phyloP scores from a whole-genome alignment of 371 early-diverging fungal genomes.

The Smittium culicis region DNA sequence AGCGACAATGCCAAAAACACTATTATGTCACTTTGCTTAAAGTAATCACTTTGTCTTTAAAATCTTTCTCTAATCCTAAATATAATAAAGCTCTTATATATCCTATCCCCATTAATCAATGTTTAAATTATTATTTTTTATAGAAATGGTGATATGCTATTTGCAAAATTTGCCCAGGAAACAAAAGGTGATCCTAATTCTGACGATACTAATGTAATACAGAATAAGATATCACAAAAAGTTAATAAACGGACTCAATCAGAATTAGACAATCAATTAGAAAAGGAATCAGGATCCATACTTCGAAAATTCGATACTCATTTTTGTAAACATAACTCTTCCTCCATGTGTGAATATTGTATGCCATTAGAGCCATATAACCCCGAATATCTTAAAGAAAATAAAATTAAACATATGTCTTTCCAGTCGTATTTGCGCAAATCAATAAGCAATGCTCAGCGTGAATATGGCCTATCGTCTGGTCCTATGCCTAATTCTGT shows the following conservation, averaged over 20 bases:
- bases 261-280: no score
- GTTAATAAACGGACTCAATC: no score
- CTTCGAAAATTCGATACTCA: constrained; percentile 58
- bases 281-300: constrained; percentile 70
- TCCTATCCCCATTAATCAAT: background rate
- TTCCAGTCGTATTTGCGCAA: constrained; percentile 85
- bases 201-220: no score
- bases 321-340: constrained; percentile 80
- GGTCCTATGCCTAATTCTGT: constrained; percentile 28
- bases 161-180: background rate
- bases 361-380: constrained; percentile 94
- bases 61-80: no score
- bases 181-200: background rate
- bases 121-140: background rate
- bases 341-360: constrained; percentile 97
- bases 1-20: no score
- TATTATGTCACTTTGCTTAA: no score
- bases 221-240: no score
- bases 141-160: constrained; percentile 10
- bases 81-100: background rate
- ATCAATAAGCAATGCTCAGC: constrained; percentile 46
- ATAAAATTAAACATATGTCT: constrained; percentile 94
- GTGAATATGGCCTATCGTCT: constrained; percentile 26
- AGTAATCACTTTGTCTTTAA: no score
- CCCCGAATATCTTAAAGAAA: constrained; percentile 59